Percentiles rank a stretch among this genome's conserved stretches.
phyloP scores from a whole-genome alignment of 305 asterid species.

The Ruellia speciosa region DNA sequence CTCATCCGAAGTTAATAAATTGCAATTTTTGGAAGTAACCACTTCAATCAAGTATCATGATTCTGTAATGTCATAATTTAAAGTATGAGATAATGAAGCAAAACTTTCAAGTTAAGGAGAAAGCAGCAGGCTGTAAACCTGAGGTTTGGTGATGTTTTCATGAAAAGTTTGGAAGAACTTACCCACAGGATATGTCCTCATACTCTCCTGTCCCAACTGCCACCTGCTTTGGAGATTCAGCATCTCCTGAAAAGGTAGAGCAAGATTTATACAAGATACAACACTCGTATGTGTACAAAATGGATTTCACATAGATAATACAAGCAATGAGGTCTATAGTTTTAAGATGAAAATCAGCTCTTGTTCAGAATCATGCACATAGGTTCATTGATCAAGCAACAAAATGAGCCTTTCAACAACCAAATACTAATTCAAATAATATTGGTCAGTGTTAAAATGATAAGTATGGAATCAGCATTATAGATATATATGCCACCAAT shows the following conservation, averaged over 20 bases:
- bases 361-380: neutral
- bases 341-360: neutral
- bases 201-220: constrained; percentile 77
- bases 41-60: constrained; percentile 4
- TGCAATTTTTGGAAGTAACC: constrained; percentile 10
- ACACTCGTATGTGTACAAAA: constrained; percentile 12
- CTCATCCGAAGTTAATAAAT: neutral
- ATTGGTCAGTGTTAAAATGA: too few species aligned
- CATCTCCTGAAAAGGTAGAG: constrained; percentile 35
- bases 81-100: neutral
- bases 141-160: neutral
- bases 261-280: constrained; percentile 11
- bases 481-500: too few species aligned
- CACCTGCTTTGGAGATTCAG: constrained; percentile 42
- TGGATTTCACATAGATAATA: constrained; percentile 11
- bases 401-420: too few species aligned
- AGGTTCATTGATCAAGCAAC: too few species aligned
- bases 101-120: neutral
- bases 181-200: constrained; percentile 59
- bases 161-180: constrained; percentile 28
- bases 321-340: neutral
- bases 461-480: too few species aligned
- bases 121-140: constrained; percentile 4
- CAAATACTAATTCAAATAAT: too few species aligned
- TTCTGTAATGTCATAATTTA: neutral